Base-by-base conservation (phyloP, 306 rosid genomes). In the Cucurbita argyrosperma region DNA sequence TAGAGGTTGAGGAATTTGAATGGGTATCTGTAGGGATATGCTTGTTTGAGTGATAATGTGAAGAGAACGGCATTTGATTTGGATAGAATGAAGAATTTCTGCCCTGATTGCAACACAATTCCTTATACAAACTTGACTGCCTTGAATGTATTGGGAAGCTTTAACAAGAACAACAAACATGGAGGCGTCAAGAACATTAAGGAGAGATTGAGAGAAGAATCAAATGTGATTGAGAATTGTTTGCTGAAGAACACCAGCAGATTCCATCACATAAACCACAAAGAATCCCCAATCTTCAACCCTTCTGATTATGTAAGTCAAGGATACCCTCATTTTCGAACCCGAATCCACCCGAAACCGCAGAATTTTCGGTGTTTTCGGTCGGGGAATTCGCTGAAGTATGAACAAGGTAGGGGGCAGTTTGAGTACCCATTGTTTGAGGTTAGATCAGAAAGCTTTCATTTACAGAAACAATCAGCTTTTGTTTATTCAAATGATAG, bases 241-340 rank as follows among this genome's bases (percentile, higher is more conserved):
- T 49, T 49, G 16, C 5, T 49, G 6, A 49, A 49, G 16, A 49
- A 49, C 14, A 49, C 5, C 76, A 57, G 74, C 67, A 82, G 35
- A 39, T 72, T 50, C 47, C 79, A 75, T 8, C 67, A 61, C 6
- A 80, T 79, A 45, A 53, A 69, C 51, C 85, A 79, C 76, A 86
- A 66, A 78, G 98, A 94, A 82, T 80, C 77, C 15, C 97, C 97
- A 0, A 72, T 94, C 8, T 94, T 91, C 84, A 89, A 91, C 63
- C 99, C 99, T 21, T 79, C 92, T 43, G 88, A 91, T 10, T 84
- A 88, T 60, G 55, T 35, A 39, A 83, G 77, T 77, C 83, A 85
- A 71, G 90, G 86, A 40, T 88, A 94, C 74, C 99, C 97, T 26
- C 99, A 91, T 77, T n/a, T 79, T 10, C 82, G 87, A 39, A 72